phyloP scores from a whole-genome alignment of 768 basidiomycete species.

The Kwoniella mangroviensis region DNA sequence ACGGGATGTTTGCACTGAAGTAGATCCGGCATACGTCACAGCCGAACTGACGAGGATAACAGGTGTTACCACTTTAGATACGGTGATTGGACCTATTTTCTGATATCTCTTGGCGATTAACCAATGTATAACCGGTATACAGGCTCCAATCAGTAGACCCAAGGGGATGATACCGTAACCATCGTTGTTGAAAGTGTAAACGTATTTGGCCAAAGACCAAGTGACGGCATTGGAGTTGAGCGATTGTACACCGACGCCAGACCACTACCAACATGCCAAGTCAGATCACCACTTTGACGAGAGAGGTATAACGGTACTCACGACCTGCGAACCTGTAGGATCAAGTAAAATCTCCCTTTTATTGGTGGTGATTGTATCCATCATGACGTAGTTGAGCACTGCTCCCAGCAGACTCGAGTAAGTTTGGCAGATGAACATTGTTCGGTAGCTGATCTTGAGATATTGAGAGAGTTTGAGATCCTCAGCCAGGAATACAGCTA shows the following conservation, averaged over 20 bases:
- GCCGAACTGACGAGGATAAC: neutral
- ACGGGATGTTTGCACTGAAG: neutral
- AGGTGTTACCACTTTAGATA: neutral
- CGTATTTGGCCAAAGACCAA: neutral
- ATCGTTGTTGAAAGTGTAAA: neutral
- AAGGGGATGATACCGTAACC: neutral
- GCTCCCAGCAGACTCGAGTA: neutral
- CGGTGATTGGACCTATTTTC: neutral
- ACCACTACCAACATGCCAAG: neutral
- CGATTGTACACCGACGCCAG: neutral
- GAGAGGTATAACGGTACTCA: neutral
- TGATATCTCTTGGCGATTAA: neutral
- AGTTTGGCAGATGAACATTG: neutral
- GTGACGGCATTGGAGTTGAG: neutral
- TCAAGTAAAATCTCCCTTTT: neutral
- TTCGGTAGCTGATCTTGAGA: neutral
- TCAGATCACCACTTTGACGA: neutral
- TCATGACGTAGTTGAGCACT: conserved; percentile 1
- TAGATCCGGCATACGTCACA: neutral
- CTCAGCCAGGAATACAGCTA: conserved; percentile 2
- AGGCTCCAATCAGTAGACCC: neutral
- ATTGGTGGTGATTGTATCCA: neutral
- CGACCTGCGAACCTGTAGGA: neutral
- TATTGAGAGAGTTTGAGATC: conserved; percentile 20
- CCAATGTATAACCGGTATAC: neutral